phyloP scores from a whole-genome alignment of 495 filamentous ascomycete genomes.

The Letharia lupina region DNA sequence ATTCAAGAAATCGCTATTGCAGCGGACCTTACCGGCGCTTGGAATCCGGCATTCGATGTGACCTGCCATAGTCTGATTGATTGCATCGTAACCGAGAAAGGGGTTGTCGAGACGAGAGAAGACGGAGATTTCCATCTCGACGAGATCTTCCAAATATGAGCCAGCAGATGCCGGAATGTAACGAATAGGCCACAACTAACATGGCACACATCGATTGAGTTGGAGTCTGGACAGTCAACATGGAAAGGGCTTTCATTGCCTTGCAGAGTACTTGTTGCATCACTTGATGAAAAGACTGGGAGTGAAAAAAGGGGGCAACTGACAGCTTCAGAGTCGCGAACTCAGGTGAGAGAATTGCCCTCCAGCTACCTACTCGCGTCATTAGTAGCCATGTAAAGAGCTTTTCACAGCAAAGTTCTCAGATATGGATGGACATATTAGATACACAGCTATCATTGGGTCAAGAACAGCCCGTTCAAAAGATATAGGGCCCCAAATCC shows the following conservation, averaged over 20 bases:
- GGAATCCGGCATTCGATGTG: constrained; percentile 96
- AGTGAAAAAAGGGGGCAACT: not conserved
- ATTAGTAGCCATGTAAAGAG: not conserved
- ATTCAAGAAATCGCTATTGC: constrained; percentile 66
- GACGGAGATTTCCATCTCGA: constrained; percentile 60
- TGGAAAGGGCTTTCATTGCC: not conserved
- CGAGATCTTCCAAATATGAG: constrained; percentile 35
- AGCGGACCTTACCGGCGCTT: constrained; percentile 71
- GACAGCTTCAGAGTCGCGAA: not conserved
- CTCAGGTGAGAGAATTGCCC: not conserved
- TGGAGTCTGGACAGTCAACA: not conserved
- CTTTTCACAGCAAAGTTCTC: not conserved
- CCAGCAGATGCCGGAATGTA: not conserved
- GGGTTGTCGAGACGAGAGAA: constrained; percentile 68
- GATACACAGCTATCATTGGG: not conserved
- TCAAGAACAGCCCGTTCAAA: not conserved
- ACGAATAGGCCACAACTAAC: not conserved
- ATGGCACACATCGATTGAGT: not conserved
- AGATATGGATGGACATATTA: not conserved
- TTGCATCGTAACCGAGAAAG: constrained; percentile 87
- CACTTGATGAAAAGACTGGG: not conserved
- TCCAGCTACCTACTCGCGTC: not conserved
- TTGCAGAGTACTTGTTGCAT: not conserved
- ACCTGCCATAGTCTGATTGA: constrained; percentile 83
- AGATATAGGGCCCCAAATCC: not conserved